phyloP scores from a whole-genome alignment of 306 rosid genomes.

The Lablab purpureus region DNA sequence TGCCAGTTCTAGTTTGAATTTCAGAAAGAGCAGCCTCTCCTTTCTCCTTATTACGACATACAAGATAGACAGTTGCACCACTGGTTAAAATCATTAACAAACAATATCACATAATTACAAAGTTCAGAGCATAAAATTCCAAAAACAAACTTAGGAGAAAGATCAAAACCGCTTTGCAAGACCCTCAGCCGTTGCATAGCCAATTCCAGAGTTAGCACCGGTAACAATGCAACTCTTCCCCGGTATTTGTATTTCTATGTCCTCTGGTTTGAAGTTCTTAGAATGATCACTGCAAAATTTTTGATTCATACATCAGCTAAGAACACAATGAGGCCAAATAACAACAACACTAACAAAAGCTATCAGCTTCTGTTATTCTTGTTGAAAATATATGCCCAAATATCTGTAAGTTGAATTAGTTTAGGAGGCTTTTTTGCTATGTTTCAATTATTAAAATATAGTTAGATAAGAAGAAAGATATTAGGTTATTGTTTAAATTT shows the following conservation, averaged over 20 bases:
- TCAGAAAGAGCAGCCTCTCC: slow-evolving; percentile 88
- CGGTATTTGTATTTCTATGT: slow-evolving; percentile 58
- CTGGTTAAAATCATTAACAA: slow-evolving; percentile 55
- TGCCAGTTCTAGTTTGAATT: slow-evolving; percentile 80
- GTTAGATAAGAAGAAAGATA: too few relatives aligned
- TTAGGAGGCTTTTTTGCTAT: too few relatives aligned
- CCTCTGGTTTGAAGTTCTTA: slow-evolving; percentile 78
- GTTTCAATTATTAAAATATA: too few relatives aligned
- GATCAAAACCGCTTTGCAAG: slow-evolving; percentile 78
- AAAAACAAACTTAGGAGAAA: slow-evolving; percentile 32
- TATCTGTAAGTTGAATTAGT: too few relatives aligned
- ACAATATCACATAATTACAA: slow-evolving; percentile 15
- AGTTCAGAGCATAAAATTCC: neutral
- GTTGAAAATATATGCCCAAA: too few relatives aligned
- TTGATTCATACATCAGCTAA: slow-evolving; percentile 22
- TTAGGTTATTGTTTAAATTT: too few relatives aligned
- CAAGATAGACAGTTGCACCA: slow-evolving; percentile 84
- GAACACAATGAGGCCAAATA: slow-evolving; percentile 3
- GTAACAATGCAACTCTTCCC: slow-evolving; percentile 93
- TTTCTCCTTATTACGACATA: slow-evolving; percentile 88
- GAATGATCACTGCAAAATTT: slow-evolving; percentile 69
- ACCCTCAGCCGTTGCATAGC: slow-evolving; percentile 87
- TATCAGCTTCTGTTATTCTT: neutral
- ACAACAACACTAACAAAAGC: slow-evolving; percentile 1
- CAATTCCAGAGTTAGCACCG: slow-evolving; percentile 97